Evolutionary conservation across 176 grass and related monocot genomes (phyloP).

Genomic region (Avena atlantica): DNA sequence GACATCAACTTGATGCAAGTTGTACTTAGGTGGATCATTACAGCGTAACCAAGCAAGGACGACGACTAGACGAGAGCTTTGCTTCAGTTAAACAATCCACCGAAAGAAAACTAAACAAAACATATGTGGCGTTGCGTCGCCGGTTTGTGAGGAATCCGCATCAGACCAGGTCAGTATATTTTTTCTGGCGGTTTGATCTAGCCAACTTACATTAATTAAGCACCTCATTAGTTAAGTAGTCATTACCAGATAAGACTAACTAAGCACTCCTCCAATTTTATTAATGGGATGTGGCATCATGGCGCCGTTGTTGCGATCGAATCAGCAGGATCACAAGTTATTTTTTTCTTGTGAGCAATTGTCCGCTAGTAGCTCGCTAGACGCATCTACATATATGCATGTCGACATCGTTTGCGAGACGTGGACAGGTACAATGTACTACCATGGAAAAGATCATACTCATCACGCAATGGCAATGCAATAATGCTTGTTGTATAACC

Average conservation of each 20-base stretch:
- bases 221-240: not conserved
- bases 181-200: not conserved
- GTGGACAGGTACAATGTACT: constrained; percentile 8
- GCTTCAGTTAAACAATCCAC: not conserved
- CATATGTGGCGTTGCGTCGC: constrained; percentile 30
- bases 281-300: constrained; percentile 30
- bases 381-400: not conserved
- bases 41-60: constrained; percentile 9
- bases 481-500: not conserved
- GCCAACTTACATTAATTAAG: not conserved
- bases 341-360: not conserved
- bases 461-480: not conserved
- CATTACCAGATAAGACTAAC: constrained; percentile 1
- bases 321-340: not conserved
- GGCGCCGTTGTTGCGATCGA: constrained; percentile 24
- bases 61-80: not conserved
- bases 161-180: not conserved
- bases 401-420: not conserved
- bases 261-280: not conserved
- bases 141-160: constrained; percentile 27
- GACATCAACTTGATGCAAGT: not conserved
- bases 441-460: not conserved
- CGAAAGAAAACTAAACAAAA: not conserved
- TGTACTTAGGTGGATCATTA: constrained; percentile 16
- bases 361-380: not conserved